Evolutionary conservation across 106 monocot genomes (phyloP).

Genomic region (Posidonia australis): DNA sequence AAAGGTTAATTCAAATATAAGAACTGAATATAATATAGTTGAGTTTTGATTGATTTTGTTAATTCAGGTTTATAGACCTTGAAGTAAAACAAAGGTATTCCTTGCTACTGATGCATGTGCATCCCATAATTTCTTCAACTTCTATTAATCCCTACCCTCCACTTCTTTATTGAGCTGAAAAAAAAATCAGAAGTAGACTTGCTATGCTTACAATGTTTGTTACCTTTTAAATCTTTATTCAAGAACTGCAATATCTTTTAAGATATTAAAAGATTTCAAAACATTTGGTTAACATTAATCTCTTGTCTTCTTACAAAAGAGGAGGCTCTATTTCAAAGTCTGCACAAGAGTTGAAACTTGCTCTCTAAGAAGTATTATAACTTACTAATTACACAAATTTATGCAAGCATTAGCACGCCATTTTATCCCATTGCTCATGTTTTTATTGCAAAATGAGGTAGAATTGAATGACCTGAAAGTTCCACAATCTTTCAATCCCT

Average conservation of each 20-base stretch:
- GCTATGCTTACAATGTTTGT: constrained; percentile 59
- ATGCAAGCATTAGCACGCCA: background rate
- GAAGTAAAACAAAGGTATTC: constrained; percentile 78
- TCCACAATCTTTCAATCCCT: background rate
- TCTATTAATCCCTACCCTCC: background rate
- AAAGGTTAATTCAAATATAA: too few relatives aligned
- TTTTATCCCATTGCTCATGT: background rate
- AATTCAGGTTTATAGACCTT: constrained; percentile 67
- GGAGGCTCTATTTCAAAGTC: constrained; percentile 69
- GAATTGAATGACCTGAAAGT: background rate
- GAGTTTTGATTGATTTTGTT: background rate
- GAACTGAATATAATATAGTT: background rate
- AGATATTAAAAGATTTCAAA: background rate
- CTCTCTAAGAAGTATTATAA: constrained; percentile 51
- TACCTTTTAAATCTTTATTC: background rate
- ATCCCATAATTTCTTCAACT: background rate
- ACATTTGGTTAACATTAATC: background rate
- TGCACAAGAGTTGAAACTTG: constrained; percentile 79
- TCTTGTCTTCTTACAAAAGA: constrained; percentile 41
- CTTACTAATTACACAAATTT: background rate
- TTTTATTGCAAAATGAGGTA: background rate
- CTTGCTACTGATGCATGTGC: background rate
- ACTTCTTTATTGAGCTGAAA: constrained; percentile 68
- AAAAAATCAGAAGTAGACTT: constrained; percentile 57
- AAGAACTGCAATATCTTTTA: too few relatives aligned